Evolutionary conservation across 371 early-diverging fungal genomes (phyloP).

Genomic region (Vairimorpha ceranae): DNA sequence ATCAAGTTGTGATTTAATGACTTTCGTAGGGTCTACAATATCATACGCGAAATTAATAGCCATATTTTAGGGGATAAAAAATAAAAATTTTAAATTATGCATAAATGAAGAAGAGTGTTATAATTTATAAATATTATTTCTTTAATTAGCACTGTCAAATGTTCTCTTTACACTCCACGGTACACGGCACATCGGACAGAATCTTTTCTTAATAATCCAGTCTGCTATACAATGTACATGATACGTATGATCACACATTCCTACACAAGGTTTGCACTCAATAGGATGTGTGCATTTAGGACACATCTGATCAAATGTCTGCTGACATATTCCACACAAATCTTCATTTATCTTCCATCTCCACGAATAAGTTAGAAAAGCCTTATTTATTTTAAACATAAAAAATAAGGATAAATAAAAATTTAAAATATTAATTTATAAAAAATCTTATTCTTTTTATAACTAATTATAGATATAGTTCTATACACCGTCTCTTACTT

Average conservation of each 20-base stretch:
- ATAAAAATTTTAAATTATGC: background rate
- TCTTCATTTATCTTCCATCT: slow-evolving; percentile 60
- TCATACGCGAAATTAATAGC: slow-evolving; percentile 39
- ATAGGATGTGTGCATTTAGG: slow-evolving; percentile 61
- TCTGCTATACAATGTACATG: slow-evolving; percentile 61
- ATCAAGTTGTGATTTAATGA: slow-evolving; percentile 56
- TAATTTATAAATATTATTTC: no score
- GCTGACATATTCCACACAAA: slow-evolving; percentile 64
- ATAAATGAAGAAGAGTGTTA: no score
- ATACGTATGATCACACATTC: slow-evolving; percentile 61
- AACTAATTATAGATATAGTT: no score
- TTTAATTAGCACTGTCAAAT: slow-evolving; percentile 27
- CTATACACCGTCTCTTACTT: no score
- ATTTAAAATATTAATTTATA: no score
- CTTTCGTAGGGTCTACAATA: slow-evolving; percentile 47
- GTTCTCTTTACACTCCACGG: slow-evolving; percentile 49
- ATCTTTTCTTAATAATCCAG: slow-evolving; percentile 56
- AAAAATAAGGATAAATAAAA: no score
- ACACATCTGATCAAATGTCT: slow-evolving; percentile 62
- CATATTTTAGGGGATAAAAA: slow-evolving; percentile 31
- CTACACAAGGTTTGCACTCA: slow-evolving; percentile 61
- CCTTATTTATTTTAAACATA: slow-evolving; percentile 46
- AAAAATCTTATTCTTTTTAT: no score
- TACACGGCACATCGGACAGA: slow-evolving; percentile 63
- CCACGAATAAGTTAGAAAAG: slow-evolving; percentile 56